Evolutionary conservation across 1,284 basidiomycete species (phyloP), one percentile per base, ranked within the genome.

Genomic region (Hypsizygus ulmarius): DNA sequence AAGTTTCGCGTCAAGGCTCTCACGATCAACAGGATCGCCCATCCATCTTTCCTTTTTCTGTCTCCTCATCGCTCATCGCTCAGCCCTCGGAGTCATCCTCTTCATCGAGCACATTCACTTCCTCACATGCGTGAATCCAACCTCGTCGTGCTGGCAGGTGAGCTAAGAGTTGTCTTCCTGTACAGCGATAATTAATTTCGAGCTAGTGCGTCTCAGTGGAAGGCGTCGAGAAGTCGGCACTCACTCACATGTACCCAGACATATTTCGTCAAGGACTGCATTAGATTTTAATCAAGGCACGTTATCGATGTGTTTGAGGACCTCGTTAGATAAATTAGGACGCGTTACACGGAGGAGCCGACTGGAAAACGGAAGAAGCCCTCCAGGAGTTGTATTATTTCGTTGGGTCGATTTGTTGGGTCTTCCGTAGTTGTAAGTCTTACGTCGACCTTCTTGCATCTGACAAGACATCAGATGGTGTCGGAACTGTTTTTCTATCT

Each of bases 221-320:
- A 60, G 87, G 87, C 28, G 89, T 93, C 48, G 90, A 90, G 45
- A 93, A 93, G 69, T 90, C 87, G 27, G 88, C 90, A 14, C 72
- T 82, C 30, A 81, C 79, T 82, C 30, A 81, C 79, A 65, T 73
- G 74, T 73, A 50, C 40, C 34, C 28, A 36, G 19, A 49, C 37
- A 38, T 47, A 8, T 43, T 44, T 41, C 48, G 40, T 39, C 46
- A 18, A 36, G 39, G 34, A 41, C 3, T 28, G 30, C 14, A 37
- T 25, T 11, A 10, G 9, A 33, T 27, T 6, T 37, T 47, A 18
- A 53, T 5, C 47, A 83, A 90, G 87, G 85, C 82, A 92, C 59
- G 77, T 93, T 43, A 70, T 70, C 8, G 86, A 88, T 37, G 87
- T 88, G 9, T 93, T 93, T 61, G 82, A 89, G 55, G 87, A 89